These are phyloP conservation scores for Excoecaria cochinchinensis DNA, from an alignment of 345 rosid species.

Conservation along the genomic window DNA sequence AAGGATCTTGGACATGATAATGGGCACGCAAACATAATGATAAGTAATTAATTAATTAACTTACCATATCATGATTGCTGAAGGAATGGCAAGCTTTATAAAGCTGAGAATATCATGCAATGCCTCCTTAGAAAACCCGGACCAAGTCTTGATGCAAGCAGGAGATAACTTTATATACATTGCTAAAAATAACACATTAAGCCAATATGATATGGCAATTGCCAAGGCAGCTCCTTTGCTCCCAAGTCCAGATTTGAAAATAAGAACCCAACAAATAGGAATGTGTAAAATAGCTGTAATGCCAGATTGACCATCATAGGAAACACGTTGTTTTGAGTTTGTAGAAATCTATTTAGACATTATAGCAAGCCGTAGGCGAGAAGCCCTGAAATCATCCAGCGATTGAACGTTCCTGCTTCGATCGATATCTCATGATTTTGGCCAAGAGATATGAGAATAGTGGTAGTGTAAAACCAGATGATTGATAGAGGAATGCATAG, in stretches of 20 bases:
- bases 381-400: conserved; percentile 62
- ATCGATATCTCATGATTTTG: conserved; percentile 43
- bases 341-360: conserved; percentile 59
- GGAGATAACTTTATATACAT: conserved; percentile 38
- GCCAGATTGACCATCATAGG: conserved; percentile 48
- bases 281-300: conserved; percentile 37
- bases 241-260: conserved; percentile 36
- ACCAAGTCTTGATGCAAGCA: conserved; percentile 42
- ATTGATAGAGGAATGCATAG: conserved; percentile 51
- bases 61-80: conserved; percentile 60
- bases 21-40: too few species aligned
- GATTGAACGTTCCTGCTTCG: conserved; percentile 43
- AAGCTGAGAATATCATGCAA: conserved; percentile 39
- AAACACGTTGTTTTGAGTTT: conserved; percentile 52
- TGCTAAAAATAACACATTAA: conserved; percentile 41
- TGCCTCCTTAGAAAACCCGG: conserved; percentile 45
- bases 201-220: conserved; percentile 37
- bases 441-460: conserved; percentile 41
- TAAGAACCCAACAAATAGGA: conserved; percentile 42
- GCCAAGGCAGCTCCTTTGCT: conserved; percentile 51
- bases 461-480: conserved; percentile 50
- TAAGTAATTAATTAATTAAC: too few species aligned
- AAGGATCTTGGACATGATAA: too few species aligned
- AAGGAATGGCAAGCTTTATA: conserved; percentile 51
- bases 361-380: conserved; percentile 56